These are phyloP conservation scores for Pythium volutum DNA, from an alignment of 352 stramenopile genomes.

Conservation along the genomic window DNA sequence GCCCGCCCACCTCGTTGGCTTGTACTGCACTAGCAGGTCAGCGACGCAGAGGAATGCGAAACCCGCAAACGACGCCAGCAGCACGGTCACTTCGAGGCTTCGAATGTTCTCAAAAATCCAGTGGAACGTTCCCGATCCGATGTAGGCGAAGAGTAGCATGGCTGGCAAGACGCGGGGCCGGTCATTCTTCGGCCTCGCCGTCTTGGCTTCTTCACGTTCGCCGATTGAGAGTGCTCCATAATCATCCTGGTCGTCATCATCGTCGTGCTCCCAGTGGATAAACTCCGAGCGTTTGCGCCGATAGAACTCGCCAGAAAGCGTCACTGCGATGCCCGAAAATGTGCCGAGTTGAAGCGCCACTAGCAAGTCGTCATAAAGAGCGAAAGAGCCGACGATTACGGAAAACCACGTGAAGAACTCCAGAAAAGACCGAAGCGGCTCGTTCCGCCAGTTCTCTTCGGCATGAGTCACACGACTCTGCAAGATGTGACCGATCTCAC, in stretches of 20 bases:
- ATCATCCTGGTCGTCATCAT: constrained; percentile 22
- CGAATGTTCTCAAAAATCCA: constrained; percentile 89
- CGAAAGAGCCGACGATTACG: constrained; percentile 76
- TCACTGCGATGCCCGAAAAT: constrained; percentile 80
- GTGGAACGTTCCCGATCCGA: constrained; percentile 82
- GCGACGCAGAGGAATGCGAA: constrained; percentile 84
- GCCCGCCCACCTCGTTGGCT: constrained; percentile 51
- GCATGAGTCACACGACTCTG: constrained; percentile 76
- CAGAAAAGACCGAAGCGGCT: constrained; percentile 78
- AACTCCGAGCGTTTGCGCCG: constrained; percentile 55
- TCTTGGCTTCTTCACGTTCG: background rate
- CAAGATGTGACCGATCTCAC: constrained; percentile 66
- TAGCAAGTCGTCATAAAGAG: constrained; percentile 77
- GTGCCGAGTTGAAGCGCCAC: constrained; percentile 77
- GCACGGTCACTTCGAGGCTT: constrained; percentile 75
- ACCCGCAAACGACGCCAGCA: constrained; percentile 71
- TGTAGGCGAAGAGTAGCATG: constrained; percentile 83
- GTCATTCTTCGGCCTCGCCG: constrained; percentile 5
- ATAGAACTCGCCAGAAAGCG: constrained; percentile 75
- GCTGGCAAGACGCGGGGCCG: constrained; percentile 33
- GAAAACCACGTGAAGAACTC: constrained; percentile 83
- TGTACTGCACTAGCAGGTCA: constrained; percentile 49
- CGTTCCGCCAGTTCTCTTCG: constrained; percentile 68
- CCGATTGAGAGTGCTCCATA: background rate
- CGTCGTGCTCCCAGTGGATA: constrained; percentile 42